These are phyloP conservation scores for Usnea hakonensis DNA, from an alignment of 495 filamentous ascomycete genomes.

Conservation along the genomic window DNA sequence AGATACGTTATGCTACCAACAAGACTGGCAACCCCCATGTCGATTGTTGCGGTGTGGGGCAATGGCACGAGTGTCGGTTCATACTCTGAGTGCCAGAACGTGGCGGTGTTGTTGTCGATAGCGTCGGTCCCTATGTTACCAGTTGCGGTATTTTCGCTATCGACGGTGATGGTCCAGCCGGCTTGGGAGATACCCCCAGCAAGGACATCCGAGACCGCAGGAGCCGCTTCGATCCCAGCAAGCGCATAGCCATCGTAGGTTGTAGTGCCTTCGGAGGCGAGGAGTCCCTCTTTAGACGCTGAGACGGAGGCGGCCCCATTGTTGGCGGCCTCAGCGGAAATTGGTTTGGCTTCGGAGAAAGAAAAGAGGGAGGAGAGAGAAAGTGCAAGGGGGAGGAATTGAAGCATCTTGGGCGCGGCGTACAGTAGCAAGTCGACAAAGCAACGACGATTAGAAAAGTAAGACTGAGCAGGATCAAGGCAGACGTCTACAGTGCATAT, in stretches of 20 bases:
- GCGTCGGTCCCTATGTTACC: constrained; percentile 13
- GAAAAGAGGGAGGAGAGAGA: constrained; percentile 11
- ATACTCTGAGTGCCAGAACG: constrained; percentile 20
- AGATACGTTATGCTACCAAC: constrained; percentile 18
- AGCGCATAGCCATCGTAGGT: constrained; percentile 7
- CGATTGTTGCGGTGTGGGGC: constrained; percentile 17
- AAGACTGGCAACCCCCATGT: constrained; percentile 12
- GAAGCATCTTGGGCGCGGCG: constrained; percentile 11
- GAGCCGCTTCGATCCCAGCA: constrained; percentile 3
- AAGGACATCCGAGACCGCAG: constrained; percentile 1
- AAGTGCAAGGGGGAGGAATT: constrained; percentile 8
- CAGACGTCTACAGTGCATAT: neutral
- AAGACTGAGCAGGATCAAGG: too few species aligned
- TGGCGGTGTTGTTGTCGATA: constrained; percentile 16
- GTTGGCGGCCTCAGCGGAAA: constrained; percentile 20
- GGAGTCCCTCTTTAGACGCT: neutral
- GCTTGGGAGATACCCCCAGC: constrained; percentile 8
- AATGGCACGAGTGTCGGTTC: neutral
- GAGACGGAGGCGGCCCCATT: constrained; percentile 5
- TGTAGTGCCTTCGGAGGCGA: constrained; percentile 6
- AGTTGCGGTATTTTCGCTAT: constrained; percentile 12
- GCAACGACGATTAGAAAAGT: constrained; percentile 9
- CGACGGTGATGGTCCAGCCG: constrained; percentile 22
- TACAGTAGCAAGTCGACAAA: neutral
- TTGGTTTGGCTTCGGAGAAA: constrained; percentile 12